Evolutionary conservation across 768 basidiomycete genomes (phyloP).

Genomic region (Pleurotus tuoliensis): DNA sequence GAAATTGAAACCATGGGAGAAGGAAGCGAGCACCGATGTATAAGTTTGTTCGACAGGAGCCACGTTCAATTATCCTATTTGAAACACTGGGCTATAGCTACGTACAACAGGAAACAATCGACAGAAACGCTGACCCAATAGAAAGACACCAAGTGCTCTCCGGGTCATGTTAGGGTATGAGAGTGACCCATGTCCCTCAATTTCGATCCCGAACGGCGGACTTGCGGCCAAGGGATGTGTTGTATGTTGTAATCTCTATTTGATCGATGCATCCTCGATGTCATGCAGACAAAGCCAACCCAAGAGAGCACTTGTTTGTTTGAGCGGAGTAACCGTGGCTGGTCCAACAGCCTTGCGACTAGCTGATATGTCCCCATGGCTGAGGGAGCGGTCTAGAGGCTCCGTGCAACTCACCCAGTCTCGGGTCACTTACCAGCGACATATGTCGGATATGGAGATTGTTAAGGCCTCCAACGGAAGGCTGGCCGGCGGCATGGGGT

Average conservation of each 20-base stretch:
- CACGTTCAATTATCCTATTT: not conserved
- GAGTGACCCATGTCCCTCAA: not conserved
- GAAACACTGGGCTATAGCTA: not conserved
- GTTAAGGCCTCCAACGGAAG: constrained; percentile 6
- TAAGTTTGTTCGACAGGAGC: not conserved
- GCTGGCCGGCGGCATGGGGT: not conserved
- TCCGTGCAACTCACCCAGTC: constrained; percentile 14
- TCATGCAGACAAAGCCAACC: not conserved
- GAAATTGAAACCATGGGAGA: constrained; percentile 72
- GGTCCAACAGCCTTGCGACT: not conserved
- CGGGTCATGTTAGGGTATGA: not conserved
- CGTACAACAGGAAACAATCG: not conserved
- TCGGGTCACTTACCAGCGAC: constrained; percentile 24
- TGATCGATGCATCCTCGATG: not conserved
- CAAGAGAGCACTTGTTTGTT: not conserved
- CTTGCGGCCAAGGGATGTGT: no score
- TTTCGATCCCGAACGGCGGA: not conserved
- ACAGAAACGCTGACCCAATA: not conserved
- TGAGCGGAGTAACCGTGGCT: not conserved
- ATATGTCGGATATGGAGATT: constrained; percentile 23
- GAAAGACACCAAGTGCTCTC: no score
- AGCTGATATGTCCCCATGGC: constrained; percentile 26
- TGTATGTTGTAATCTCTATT: not conserved
- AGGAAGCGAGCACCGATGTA: not conserved
- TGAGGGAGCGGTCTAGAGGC: constrained; percentile 28